Evolutionary conservation across 495 filamentous ascomycete genomes (phyloP).

Genomic region (Penicillium turbatum): DNA sequence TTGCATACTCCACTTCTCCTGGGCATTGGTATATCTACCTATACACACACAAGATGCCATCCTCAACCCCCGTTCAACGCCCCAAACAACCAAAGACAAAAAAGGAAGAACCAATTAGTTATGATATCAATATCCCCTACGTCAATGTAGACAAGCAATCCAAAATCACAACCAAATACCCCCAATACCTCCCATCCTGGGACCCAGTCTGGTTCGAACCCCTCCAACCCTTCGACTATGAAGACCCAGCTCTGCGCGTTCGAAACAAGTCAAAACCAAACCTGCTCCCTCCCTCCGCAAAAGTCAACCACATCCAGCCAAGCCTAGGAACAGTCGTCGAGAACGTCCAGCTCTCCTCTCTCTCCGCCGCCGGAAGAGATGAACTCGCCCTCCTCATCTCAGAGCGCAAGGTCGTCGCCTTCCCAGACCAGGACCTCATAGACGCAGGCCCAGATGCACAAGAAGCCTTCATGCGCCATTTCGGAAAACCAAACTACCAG

Average conservation of each 20-base stretch:
- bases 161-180: slow-evolving; percentile 48
- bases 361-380: slow-evolving; percentile 68
- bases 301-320: slow-evolving; percentile 61
- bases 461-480: slow-evolving; percentile 52
- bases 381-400: slow-evolving; percentile 74
- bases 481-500: slow-evolving; percentile 59
- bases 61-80: slow-evolving; percentile 34
- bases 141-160: slow-evolving; percentile 40
- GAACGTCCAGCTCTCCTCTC: slow-evolving; percentile 65
- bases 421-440: slow-evolving; percentile 67
- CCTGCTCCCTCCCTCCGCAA: slow-evolving; percentile 46
- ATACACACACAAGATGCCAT: slow-evolving; percentile 28
- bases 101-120: slow-evolving; percentile 45
- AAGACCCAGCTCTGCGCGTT: slow-evolving; percentile 53
- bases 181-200: slow-evolving; percentile 60
- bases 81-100: slow-evolving; percentile 28
- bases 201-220: slow-evolving; percentile 59
- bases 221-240: slow-evolving; percentile 54
- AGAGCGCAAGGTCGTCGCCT: slow-evolving; percentile 73
- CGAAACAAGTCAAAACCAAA: slow-evolving; percentile 55
- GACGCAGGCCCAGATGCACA: slow-evolving; percentile 63
- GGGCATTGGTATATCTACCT: neutral
- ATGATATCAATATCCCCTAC: slow-evolving; percentile 57
- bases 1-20: neutral
- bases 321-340: slow-evolving; percentile 67